Conservation (phyloP, 2,329 filamentous ascomycete genomes). For the Talaromyces sp. region DNA sequence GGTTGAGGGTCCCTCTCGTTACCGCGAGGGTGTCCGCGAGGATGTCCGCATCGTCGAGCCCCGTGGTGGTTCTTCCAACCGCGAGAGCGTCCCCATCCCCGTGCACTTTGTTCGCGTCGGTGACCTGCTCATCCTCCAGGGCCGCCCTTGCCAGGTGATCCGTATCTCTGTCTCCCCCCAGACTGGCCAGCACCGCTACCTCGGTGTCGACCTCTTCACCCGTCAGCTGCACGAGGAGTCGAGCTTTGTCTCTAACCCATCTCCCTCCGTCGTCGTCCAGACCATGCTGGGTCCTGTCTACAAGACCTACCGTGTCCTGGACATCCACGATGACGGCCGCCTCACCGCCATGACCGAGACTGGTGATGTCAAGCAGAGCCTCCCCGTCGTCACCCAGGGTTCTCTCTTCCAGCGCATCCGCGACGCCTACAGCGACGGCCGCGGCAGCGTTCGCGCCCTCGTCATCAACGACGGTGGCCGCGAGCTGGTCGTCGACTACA, state of each 20-base stretch:
- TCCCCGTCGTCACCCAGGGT: constrained; percentile 93
- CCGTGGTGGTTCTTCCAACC: constrained; percentile 41
- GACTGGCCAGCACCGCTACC: constrained; percentile 99
- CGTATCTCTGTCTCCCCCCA: constrained; percentile 97
- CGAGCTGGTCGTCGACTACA: constrained; percentile 97
- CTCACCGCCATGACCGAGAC: constrained; percentile 98
- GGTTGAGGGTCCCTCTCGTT: constrained; percentile 40
- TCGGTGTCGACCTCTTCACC: constrained; percentile 99
- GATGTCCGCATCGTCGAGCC: constrained; percentile 48
- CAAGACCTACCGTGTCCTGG: constrained; percentile 99
- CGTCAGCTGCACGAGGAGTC: constrained; percentile 99
- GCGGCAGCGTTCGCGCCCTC: constrained; percentile 88
- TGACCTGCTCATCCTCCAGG: constrained; percentile 97
- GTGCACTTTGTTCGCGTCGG: constrained; percentile 99
- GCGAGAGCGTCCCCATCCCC: constrained; percentile 94
- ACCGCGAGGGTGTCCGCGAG: constrained; percentile 41
- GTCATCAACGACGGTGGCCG: constrained; percentile 90
- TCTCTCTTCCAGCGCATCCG: constrained; percentile 75
- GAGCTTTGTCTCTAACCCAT: constrained; percentile 94
- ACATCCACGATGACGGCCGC: constrained; percentile 77
- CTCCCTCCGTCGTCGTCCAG: constrained; percentile 94
- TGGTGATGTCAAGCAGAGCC: constrained; percentile 93
- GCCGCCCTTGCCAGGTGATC: constrained; percentile 99
- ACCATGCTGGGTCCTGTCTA: constrained; percentile 99
- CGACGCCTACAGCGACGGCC: constrained; percentile 82